A percentile compares a stretch with the other conserved stretches of the same genome.
Conservation (phyloP, 345 rosid species). For the Abelmoschus esculentus region DNA sequence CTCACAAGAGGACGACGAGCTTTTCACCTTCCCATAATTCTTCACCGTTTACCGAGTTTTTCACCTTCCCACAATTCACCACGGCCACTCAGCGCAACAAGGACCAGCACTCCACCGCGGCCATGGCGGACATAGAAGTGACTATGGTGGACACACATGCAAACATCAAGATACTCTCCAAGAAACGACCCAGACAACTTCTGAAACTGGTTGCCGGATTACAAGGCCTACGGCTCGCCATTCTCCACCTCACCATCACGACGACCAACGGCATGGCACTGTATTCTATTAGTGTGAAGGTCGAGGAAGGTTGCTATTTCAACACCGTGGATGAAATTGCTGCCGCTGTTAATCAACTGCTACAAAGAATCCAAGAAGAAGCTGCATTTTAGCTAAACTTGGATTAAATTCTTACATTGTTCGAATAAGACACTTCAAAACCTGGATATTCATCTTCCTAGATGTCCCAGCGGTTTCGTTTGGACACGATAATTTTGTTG, state of each 20-base stretch:
- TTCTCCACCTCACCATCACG: conserved; percentile 74
- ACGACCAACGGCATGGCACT: conserved; percentile 39
- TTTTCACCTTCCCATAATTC: conserved; percentile 78
- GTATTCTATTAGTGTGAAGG: conserved; percentile 63
- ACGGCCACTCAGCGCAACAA: conserved; percentile 13
- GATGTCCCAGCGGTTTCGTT: not conserved
- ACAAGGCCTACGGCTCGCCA: conserved; percentile 46
- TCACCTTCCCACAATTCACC: conserved; percentile 78
- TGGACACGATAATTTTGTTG: not conserved
- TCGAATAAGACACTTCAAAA: not conserved
- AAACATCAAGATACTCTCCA: conserved; percentile 53
- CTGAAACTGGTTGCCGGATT: conserved; percentile 47
- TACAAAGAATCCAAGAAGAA: conserved; percentile 53
- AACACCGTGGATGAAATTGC: conserved; percentile 80
- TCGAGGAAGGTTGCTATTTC: conserved; percentile 69
- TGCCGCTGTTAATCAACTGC: conserved; percentile 56
- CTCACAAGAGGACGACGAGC: conserved; percentile 41
- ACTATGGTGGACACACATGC: conserved; percentile 85
- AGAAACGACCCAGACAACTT: conserved; percentile 66
- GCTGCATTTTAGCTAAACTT: conserved; percentile 19
- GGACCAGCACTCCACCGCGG: not conserved
- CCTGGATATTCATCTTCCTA: not conserved
- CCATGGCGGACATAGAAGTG: conserved; percentile 55
- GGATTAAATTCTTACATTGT: not conserved
- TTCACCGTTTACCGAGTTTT: conserved; percentile 57